A percentile compares a stretch with the other conserved stretches of the same genome.
These are phyloP conservation scores for Plectosphaerella sp. DNA, from an alignment of 2,329 filamentous ascomycete species.

Conservation along the genomic window DNA sequence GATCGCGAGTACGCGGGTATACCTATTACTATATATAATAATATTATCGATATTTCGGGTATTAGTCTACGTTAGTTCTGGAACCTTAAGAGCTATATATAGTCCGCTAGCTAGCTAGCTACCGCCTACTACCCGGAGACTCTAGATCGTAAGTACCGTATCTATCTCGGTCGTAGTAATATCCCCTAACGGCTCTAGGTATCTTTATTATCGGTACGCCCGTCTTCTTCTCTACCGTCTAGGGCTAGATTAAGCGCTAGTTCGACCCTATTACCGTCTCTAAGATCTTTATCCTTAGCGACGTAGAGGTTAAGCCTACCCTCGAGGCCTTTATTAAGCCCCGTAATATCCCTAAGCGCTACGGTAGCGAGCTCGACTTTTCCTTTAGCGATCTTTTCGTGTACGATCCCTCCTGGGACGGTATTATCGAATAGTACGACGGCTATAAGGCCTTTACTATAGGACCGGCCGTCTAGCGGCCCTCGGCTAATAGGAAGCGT, in stretches of 20 bases:
- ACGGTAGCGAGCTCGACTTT: constrained; percentile 84
- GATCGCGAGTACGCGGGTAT: constrained; percentile 70
- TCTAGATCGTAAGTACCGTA: constrained; percentile 67
- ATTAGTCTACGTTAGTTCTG: constrained; percentile 92
- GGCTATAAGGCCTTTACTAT: constrained; percentile 48
- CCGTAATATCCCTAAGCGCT: constrained; percentile 83
- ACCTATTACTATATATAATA: constrained; percentile 86
- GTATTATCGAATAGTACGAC: constrained; percentile 46
- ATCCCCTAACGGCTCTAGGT: constrained; percentile 21
- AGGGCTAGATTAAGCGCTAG: constrained; percentile 94
- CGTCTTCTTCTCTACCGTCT: constrained; percentile 85
- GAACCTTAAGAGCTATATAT: constrained; percentile 92
- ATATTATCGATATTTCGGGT: constrained; percentile 88
- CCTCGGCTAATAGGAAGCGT: constrained; percentile 37
- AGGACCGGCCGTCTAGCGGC: constrained; percentile 55
- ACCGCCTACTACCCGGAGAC: constrained; percentile 96
- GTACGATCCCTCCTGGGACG: constrained; percentile 59
- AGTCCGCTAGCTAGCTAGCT: constrained; percentile 80
- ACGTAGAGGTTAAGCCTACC: constrained; percentile 69
- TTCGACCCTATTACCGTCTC: constrained; percentile 91
- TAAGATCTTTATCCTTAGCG: constrained; percentile 87
- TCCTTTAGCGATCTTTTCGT: constrained; percentile 70
- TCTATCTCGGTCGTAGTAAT: not conserved
- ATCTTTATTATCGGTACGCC: constrained; percentile 80
- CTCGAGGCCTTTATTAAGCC: constrained; percentile 78